Evolutionary conservation across 2,329 filamentous ascomycete genomes (phyloP), one percentile per base, ranked within the genome.

Genomic region (Piedraia hortae): DNA sequence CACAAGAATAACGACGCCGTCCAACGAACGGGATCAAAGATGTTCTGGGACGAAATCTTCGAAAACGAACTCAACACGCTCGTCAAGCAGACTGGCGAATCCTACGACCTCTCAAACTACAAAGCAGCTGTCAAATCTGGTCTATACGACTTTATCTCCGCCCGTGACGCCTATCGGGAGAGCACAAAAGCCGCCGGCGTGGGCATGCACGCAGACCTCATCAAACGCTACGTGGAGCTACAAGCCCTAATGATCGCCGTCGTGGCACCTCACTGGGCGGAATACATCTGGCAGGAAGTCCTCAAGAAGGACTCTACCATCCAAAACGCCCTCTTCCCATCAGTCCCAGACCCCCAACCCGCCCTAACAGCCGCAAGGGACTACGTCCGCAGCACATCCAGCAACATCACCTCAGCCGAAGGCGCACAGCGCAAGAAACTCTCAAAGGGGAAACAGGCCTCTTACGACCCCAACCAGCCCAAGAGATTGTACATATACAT

Each of bases 261-360:
- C 22, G 67, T 93, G 30, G 69, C 82, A 2, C 82, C 85, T 26
- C 85, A 97, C 48, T 93, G 78, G 70, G 58, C 75, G 20, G 85
- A 97, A 42, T 72, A 89, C 47, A 65, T 97, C 41, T 93, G 78
- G 77, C 62, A 72, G 24, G 82, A 93, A 47, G 64, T 93, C 2
- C 62, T 97, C 28, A 63, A 71, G 42, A 78, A 68, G 52, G 45
- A 60, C 16, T 50, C 56, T 24, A 72, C 70, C 5, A 63, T 97
- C 36, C 80, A 93, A 50, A 63, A 67, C 23, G 77, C 73, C 7
- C 54, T 54, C 18, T 90, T 63, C 56, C 77, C 78, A 8, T 49
- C 59, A 22, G 64, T 75, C 0, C 62, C 70, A 1, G 55, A 59
- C 11, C 54, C 67, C 1, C 55, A 72, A 29, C 50, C 68, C 4